phyloP scores from a whole-genome alignment of 1,284 basidiomycete genomes.

The Trametes sp. region DNA sequence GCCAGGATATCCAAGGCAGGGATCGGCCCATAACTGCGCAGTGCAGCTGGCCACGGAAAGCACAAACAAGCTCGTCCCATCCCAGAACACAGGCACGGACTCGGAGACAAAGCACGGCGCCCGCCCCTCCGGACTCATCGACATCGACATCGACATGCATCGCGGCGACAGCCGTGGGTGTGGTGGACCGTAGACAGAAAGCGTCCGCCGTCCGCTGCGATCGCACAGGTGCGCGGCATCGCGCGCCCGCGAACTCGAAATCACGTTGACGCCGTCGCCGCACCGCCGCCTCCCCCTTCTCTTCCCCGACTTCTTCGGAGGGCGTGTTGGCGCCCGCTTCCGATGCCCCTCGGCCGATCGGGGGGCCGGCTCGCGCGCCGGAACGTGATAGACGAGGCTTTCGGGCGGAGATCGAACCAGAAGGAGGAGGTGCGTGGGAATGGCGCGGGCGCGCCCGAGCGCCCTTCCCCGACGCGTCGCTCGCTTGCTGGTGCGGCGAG shows the following conservation, averaged over 20 bases:
- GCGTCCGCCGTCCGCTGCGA: not conserved
- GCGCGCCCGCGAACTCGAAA: not conserved
- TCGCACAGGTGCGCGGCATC: not conserved
- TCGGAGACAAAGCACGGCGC: too few species aligned
- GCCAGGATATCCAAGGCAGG: not conserved
- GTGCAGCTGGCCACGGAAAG: too few species aligned
- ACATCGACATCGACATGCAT: too few species aligned
- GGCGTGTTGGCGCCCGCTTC: not conserved
- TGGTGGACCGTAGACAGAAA: too few species aligned
- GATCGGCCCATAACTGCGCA: too few species aligned
- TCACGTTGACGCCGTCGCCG: slow-evolving; percentile 16
- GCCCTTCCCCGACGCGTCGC: not conserved
- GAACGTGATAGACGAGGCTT: not conserved
- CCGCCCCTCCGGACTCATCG: too few species aligned
- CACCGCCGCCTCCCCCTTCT: not conserved
- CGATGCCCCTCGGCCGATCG: slow-evolving; percentile 14
- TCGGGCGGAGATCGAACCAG: slow-evolving; percentile 2
- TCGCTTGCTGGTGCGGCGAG: not conserved
- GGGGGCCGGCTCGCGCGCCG: not conserved
- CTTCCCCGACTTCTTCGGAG: slow-evolving; percentile 22
- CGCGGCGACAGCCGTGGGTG: too few species aligned
- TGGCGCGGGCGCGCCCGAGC: too few species aligned
- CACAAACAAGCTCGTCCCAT: too few species aligned
- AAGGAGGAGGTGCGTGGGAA: slow-evolving; percentile 1
- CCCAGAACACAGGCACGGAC: too few species aligned